Base-by-base conservation (phyloP, 805 yeast genomes). In the Debaryomyces hansenii region DNA sequence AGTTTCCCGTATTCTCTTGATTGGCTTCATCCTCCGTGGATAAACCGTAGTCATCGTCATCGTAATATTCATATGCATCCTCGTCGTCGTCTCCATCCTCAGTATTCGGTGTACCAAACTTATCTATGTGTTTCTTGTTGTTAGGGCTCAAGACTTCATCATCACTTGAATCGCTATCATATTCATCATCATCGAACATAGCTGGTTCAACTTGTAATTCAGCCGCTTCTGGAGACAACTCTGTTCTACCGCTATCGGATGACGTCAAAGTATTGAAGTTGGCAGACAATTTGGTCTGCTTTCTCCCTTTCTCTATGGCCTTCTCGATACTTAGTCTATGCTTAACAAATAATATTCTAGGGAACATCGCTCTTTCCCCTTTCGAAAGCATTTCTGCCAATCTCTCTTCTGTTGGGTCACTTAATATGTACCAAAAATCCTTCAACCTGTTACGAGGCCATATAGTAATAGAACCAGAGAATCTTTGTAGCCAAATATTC, bases 401-500 rank as follows among this genome's bases (percentile, higher is more conserved):
- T 49, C 80, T 72, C 33, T 78, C 79, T 51, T 77, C 82, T 2
- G 78, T 72, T 1, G 95, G 94, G 57, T 87, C 92, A 50, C 82
- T 74, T 45, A 87, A 66, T 39, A 87, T 82, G 56, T 82, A 74
- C 67, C 72, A 73, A 51, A 85, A 82, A 58, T 87, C 94, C 29
- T 60, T 62, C 10, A 84, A 60, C 31, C 68, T 68, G 51, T 83
- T 78, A 52, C 83, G 77, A 2, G 94, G 94, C 83, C 89, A 87
- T 16, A 87, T 72, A 0, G 94, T 87, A 9, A 87, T 82, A 0
- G 87, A 76, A 1, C 95, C 95, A 39, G 84, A 79, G 58, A 87
- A 87, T 48, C 77, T 69, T 66, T 87, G 95, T 24, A 87, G 66
- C 77, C 87, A 87, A 14, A 87, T 75, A 56, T 79, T 82, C 52